Evolutionary conservation across 371 early-diverging fungal species (phyloP), one percentile per base, ranked within the genome.

Genomic region (Mucor saturninus): DNA sequence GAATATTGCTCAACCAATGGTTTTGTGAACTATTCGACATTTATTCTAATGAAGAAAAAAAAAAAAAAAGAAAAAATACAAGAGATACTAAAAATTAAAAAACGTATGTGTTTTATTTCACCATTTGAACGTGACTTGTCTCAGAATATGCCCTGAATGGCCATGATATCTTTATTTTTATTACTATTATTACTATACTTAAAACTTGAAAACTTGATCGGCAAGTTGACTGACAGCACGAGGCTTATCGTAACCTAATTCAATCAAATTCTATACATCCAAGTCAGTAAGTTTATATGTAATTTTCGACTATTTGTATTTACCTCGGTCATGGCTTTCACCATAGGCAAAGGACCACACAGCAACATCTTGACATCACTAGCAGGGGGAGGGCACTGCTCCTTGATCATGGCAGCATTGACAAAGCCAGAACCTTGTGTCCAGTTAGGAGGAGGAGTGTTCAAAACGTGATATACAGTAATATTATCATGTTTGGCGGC

Each of bases 261-360:
- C 85, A 52, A 71, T 78, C 54, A 89, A 82, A 39, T 85, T 69
- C 68, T 50, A 50, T 26, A 21, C 15, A 46, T 14, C 5, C 9
- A 6, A 21, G 48, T 46, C 4, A 46, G 48, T 46, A 7, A 2
- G 26, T 21, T n/a, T 26, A n/a, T 21, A 7, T 2, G 4, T n/a
- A 26, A 4, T 21, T 26, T 26, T 5, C 28, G 1, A 13, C 10
- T 7, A 30, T 10, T 28, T 15, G 42, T 75, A 53, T 8, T 56
- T 67, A 74, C 77, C 65, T 77, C 84, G 62, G 83, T 68, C 95
- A 97, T 94, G 59, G 93, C 95, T 62, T 87, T 86, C 65, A 96
- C 78, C 97, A 97, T 96, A 2, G 94, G 95, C 54, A 91, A 91
- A 60, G 97, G 97, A 49, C 98, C 98, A 69, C 98, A 97, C n/a